Conservation (phyloP, 2,329 filamentous ascomycete genomes). For the Cercospora sp. region DNA sequence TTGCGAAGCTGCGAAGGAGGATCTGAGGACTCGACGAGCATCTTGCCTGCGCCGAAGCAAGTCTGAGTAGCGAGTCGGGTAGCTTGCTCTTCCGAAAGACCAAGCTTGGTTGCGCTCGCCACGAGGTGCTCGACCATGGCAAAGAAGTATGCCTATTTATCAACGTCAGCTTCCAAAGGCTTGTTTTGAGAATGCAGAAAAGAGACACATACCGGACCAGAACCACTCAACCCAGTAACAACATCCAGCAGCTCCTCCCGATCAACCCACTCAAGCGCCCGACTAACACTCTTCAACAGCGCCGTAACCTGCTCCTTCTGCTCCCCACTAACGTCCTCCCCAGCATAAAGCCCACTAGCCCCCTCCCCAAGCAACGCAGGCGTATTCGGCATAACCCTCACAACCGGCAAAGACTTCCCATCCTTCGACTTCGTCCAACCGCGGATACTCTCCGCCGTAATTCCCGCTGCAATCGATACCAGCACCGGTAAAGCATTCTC, state of each 20-base stretch:
- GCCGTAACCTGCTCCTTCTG: constrained; percentile 28
- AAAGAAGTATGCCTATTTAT: constrained; percentile 19
- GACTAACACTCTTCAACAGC: constrained; percentile 30
- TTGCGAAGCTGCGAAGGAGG: constrained; percentile 31
- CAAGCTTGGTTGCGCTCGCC: constrained; percentile 29
- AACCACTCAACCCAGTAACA: constrained; percentile 32
- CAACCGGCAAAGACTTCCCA: constrained; percentile 28
- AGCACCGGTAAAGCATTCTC: constrained; percentile 25
- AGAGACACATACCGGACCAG: constrained; percentile 28
- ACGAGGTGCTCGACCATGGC: constrained; percentile 35
- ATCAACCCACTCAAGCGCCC: constrained; percentile 32
- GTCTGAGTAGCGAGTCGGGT: constrained; percentile 33
- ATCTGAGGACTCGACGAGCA: constrained; percentile 31
- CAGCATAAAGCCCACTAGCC: constrained; percentile 31
- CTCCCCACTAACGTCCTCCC: constrained; percentile 26
- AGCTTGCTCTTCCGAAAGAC: constrained; percentile 31
- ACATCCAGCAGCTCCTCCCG: constrained; percentile 33
- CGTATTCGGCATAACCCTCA: constrained; percentile 34
- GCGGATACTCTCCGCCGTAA: constrained; percentile 27
- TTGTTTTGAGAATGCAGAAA: too few species aligned
- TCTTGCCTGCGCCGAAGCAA: constrained; percentile 34
- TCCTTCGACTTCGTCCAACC: constrained; percentile 28
- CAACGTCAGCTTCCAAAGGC: neutral
- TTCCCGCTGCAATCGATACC: constrained; percentile 33
- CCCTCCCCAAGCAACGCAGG: constrained; percentile 33